Evolutionary conservation across 106 monocot genomes (phyloP).

Genomic region (Acorus calamus): DNA sequence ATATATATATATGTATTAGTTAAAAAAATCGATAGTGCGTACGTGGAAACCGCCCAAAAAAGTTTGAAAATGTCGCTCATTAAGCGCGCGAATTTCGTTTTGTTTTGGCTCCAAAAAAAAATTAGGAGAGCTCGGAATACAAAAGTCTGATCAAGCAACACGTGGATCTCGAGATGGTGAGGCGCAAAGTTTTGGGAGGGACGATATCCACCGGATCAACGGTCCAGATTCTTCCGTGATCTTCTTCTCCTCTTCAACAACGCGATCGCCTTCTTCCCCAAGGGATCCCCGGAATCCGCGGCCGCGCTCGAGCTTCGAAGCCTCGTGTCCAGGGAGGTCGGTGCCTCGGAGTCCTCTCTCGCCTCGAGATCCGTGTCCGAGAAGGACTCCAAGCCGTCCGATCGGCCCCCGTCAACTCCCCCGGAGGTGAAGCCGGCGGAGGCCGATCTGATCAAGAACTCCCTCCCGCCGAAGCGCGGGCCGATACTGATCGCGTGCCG

Average conservation of each 20-base stretch:
- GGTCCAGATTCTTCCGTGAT: slow-evolving; percentile 55
- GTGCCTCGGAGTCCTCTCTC: background rate
- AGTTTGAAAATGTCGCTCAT: no score
- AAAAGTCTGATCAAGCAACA: slow-evolving; percentile 46
- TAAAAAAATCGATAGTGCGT: no score
- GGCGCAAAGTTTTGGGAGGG: slow-evolving; percentile 22
- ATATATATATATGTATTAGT: no score
- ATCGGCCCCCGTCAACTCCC: background rate
- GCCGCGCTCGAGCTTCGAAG: slow-evolving; percentile 43
- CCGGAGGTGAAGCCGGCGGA: slow-evolving; percentile 6
- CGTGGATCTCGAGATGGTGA: slow-evolving; percentile 68
- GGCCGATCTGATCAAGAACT: background rate
- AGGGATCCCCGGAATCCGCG: slow-evolving; percentile 23
- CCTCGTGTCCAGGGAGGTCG: slow-evolving; percentile 22
- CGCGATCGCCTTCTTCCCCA: slow-evolving; percentile 70
- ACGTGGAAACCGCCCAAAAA: no score
- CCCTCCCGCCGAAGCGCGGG: no score
- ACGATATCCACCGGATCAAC: slow-evolving; percentile 14
- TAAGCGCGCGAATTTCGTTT: no score
- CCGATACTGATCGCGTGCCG: slow-evolving; percentile 20
- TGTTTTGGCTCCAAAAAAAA: background rate
- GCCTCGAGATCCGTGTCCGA: background rate
- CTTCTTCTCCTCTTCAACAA: slow-evolving; percentile 74
- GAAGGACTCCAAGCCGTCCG: background rate
- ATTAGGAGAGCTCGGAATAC: slow-evolving; percentile 54